Conservation (phyloP, 176 grass and related monocot species). For the Bromus sterilis region DNA sequence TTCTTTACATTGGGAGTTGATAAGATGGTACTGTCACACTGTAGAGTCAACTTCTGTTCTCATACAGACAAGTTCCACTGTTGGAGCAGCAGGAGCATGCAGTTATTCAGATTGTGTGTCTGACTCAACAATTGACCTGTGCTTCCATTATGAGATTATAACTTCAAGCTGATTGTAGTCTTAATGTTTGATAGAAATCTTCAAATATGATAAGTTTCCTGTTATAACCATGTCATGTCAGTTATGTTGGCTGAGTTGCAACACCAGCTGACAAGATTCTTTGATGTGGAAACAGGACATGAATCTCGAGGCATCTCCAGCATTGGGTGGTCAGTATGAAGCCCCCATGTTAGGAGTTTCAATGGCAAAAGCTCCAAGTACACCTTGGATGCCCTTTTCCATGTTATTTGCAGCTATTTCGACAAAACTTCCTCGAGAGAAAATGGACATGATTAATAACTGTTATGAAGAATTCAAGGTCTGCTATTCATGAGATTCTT, state of each 20-base stretch:
- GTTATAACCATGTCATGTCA: constrained; percentile 23
- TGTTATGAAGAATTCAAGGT: constrained; percentile 98
- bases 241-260: not conserved
- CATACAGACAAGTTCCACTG: constrained; percentile 48
- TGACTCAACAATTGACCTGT: constrained; percentile 34
- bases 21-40: constrained; percentile 18
- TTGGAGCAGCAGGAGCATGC: constrained; percentile 38
- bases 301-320: constrained; percentile 34
- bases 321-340: constrained; percentile 38
- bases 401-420: constrained; percentile 99
- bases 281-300: constrained; percentile 40
- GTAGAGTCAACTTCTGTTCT: constrained; percentile 34
- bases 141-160: constrained; percentile 47
- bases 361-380: constrained; percentile 53
- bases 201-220: constrained; percentile 55
- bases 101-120: constrained; percentile 39
- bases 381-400: constrained; percentile 99
- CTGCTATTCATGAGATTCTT: not conserved
- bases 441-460: constrained; percentile 82
- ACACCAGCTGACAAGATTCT: constrained; percentile 12
- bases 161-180: constrained; percentile 41
- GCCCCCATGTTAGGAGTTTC: constrained; percentile 45
- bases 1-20: constrained; percentile 13
- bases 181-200: constrained; percentile 50
- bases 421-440: constrained; percentile 68